Base-by-base conservation (phyloP, 345 rosid species). In the Rhodamnia argentea region DNA sequence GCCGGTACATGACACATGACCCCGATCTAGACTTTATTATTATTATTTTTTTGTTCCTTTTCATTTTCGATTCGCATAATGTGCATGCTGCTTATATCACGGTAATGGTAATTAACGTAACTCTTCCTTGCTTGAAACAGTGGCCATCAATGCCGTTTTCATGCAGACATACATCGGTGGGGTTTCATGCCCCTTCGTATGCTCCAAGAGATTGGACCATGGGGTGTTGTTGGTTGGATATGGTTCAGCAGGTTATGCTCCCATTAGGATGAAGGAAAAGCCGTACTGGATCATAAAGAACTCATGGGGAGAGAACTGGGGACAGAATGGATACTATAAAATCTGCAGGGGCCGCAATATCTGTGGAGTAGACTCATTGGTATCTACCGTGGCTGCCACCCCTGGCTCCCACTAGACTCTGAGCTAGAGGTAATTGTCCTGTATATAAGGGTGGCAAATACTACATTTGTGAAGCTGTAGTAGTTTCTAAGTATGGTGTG, bases 101-200 rank as follows among this genome's bases (percentile, higher is more conserved):
- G 42, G 13, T 64, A 16, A 64, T 64, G 24, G 44, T 32, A 32
- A 32, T 29, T 29, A 20, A 62, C 11, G 5, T 7, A 64, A 16
- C 23, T 64, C 44, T 64, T 32, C 44, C 44, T 64, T 32, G 78
- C 24, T 64, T 6, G 1, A 64, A 32, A 64, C 94, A 86, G 99
- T 96, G 87, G 99, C 93, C 16, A 95, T 96, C 89, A 96, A 96
- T 76, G 99, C 99, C 0, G 94, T 92, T 85, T 95, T 86, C 90
- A 96, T 96, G 99, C 99, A 96, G 87, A 96, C 99, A 62, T 96
- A 95, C 87, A 87, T 96, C 0, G 95, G 97, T 3, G 98, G 99
- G 81, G 98, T 95, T 83, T 95, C 99, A 2, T 96, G 98, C 90
- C 99, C 99, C 0, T 95, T 88, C 89, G 90, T 96, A 10, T 96